Conservation (phyloP, 1,284 basidiomycete species). For the Thecaphora frezii region DNA sequence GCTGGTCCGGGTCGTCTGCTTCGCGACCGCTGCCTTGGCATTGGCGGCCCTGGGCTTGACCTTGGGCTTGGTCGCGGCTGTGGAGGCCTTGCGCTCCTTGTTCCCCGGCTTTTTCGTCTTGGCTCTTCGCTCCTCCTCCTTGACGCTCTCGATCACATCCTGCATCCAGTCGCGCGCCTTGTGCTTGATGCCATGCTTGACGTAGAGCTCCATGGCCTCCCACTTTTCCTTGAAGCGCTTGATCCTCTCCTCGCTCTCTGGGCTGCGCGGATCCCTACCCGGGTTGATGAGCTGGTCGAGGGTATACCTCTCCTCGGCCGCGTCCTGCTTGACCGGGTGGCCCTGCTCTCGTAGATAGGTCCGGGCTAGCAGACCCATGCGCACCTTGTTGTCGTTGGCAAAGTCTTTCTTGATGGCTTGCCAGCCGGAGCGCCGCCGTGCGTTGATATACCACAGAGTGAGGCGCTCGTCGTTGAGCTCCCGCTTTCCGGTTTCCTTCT, state of each 20-base stretch:
- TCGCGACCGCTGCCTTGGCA: too few relatives aligned
- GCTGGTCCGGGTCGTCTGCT: too few relatives aligned
- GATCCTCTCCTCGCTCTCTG: neutral
- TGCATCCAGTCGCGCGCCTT: conserved; percentile 43
- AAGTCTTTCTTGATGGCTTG: conserved; percentile 40
- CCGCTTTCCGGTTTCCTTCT: neutral
- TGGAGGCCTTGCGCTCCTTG: neutral
- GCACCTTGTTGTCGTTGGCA: conserved; percentile 13
- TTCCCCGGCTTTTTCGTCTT: neutral
- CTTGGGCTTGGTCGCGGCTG: neutral
- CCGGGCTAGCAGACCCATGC: neutral
- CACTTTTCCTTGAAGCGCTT: conserved; percentile 25
- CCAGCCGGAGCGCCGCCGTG: conserved; percentile 54
- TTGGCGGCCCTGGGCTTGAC: neutral
- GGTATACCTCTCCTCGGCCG: too few relatives aligned
- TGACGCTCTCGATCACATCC: conserved; percentile 8
- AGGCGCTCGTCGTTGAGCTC: conserved; percentile 9
- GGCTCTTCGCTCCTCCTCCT: too few relatives aligned
- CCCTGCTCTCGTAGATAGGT: neutral
- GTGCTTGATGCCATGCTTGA: conserved; percentile 42
- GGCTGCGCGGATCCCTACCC: neutral
- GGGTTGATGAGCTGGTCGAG: neutral
- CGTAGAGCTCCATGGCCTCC: conserved; percentile 33
- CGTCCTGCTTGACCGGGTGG: conserved; percentile 7
- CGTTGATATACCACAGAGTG: conserved; percentile 57